Evolutionary conservation across 2,329 filamentous ascomycete species (phyloP).

Genomic region (Neonectria coccinea): DNA sequence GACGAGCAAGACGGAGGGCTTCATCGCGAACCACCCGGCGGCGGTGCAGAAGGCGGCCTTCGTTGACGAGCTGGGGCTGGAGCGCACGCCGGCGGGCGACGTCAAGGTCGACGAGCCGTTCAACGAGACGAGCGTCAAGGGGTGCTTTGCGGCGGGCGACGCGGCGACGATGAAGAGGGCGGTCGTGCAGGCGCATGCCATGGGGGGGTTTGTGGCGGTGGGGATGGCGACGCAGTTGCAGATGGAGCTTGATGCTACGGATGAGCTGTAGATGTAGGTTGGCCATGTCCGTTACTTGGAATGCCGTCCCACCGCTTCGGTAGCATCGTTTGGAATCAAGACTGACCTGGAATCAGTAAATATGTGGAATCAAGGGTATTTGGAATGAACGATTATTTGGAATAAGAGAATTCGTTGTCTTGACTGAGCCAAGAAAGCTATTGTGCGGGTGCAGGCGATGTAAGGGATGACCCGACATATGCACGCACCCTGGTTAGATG

Average conservation of each 20-base stretch:
- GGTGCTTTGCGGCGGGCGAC: constrained; percentile 67
- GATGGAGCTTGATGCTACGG: constrained; percentile 44
- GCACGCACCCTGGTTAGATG: background rate
- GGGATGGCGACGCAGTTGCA: constrained; percentile 46
- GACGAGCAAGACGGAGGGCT: constrained; percentile 51
- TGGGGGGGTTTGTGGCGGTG: constrained; percentile 45
- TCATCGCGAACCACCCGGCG: constrained; percentile 54
- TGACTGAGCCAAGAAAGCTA: too few relatives aligned
- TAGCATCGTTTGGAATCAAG: background rate
- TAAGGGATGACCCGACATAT: background rate
- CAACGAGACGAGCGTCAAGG: constrained; percentile 61
- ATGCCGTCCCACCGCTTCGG: background rate
- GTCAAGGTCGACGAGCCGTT: constrained; percentile 59
- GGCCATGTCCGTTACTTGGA: background rate
- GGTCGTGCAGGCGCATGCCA: constrained; percentile 45
- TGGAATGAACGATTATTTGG: background rate
- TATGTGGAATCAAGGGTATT: background rate
- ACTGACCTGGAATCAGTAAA: background rate
- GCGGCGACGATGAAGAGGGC: constrained; percentile 50
- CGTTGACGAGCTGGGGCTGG: constrained; percentile 58
- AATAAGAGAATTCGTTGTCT: too few relatives aligned
- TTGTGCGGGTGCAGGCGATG: background rate
- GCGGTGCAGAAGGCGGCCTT: constrained; percentile 56
- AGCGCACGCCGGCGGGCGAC: constrained; percentile 56
- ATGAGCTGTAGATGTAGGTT: constrained; percentile 39